A percentile compares a stretch with the other conserved stretches of the same genome.
Evolutionary conservation across 345 rosid species (phyloP).

Genomic region (Luvunga scandens): DNA sequence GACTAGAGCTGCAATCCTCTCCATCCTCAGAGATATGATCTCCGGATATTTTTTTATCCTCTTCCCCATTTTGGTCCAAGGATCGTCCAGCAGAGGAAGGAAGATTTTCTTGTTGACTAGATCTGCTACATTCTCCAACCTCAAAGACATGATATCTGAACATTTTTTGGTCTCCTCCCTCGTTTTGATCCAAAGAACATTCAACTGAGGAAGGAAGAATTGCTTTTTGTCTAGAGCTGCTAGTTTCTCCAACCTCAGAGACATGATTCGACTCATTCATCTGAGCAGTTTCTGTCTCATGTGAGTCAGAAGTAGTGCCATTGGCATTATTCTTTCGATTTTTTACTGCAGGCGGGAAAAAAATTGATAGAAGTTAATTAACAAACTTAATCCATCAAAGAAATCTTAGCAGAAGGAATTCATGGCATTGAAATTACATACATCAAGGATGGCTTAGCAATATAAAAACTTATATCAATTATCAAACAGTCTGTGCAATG

Average conservation of each 20-base stretch:
- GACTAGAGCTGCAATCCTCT: slow-evolving; percentile 25
- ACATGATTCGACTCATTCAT: slow-evolving; percentile 14
- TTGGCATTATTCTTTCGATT: slow-evolving; percentile 27
- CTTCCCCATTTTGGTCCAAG: slow-evolving; percentile 16
- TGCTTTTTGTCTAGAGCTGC: slow-evolving; percentile 22
- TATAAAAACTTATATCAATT: neutral
- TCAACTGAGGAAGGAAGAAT: slow-evolving; percentile 24
- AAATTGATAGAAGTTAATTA: neutral
- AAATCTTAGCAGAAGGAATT: neutral
- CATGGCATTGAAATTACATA: neutral
- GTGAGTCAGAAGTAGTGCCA: slow-evolving; percentile 23
- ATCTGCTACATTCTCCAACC: slow-evolving; percentile 24
- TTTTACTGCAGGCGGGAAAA: slow-evolving; percentile 53
- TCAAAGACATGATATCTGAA: neutral
- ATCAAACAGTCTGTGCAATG: neutral
- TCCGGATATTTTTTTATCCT: slow-evolving; percentile 11
- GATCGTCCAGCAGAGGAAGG: slow-evolving; percentile 27
- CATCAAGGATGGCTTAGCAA: neutral
- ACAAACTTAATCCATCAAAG: neutral
- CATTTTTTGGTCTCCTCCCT: slow-evolving; percentile 9
- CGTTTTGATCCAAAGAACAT: slow-evolving; percentile 19
- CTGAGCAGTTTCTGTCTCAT: slow-evolving; percentile 27
- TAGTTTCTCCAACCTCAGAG: slow-evolving; percentile 34
- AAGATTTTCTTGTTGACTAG: slow-evolving; percentile 23
- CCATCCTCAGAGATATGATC: slow-evolving; percentile 24